phyloP scores from a whole-genome alignment of 2,329 filamentous ascomycete genomes.

The Botrytis sinoallii region DNA sequence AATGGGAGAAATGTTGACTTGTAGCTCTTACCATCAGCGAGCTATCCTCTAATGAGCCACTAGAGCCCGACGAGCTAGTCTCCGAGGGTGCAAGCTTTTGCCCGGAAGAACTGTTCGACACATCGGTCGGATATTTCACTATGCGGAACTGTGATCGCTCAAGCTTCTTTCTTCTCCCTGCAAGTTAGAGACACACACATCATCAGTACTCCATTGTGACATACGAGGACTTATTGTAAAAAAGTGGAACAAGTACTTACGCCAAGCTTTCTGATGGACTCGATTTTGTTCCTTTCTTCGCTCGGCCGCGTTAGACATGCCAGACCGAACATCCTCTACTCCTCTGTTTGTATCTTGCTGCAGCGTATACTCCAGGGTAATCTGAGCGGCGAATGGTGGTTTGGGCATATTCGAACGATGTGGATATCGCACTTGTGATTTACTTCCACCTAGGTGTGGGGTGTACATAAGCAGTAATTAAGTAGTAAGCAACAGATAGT shows the following conservation, averaged over 20 bases:
- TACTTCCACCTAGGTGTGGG: neutral
- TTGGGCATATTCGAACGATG: neutral
- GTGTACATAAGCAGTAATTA: neutral
- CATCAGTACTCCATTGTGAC: neutral
- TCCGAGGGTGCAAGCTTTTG: neutral
- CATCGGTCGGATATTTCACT: neutral
- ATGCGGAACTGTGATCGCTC: neutral
- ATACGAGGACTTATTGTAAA: neutral
- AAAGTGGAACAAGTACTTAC: neutral
- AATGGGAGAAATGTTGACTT: neutral
- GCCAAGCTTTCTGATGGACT: neutral
- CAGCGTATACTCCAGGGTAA: neutral
- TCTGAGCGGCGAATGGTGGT: neutral
- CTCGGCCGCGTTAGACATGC: neutral
- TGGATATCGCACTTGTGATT: neutral
- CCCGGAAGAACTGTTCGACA: neutral
- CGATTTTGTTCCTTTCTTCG: neutral
- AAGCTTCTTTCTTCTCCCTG: neutral
- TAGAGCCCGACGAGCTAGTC: neutral
- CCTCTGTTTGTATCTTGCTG: neutral
- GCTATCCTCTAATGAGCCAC: neutral
- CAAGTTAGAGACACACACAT: neutral
- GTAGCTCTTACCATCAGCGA: neutral
- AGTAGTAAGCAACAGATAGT: neutral
- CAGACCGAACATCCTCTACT: neutral